Percentiles rank a stretch among this genome's conserved stretches.
Conservation (phyloP, 768 basidiomycete genomes). For the Psilocybe subaeruginosa region DNA sequence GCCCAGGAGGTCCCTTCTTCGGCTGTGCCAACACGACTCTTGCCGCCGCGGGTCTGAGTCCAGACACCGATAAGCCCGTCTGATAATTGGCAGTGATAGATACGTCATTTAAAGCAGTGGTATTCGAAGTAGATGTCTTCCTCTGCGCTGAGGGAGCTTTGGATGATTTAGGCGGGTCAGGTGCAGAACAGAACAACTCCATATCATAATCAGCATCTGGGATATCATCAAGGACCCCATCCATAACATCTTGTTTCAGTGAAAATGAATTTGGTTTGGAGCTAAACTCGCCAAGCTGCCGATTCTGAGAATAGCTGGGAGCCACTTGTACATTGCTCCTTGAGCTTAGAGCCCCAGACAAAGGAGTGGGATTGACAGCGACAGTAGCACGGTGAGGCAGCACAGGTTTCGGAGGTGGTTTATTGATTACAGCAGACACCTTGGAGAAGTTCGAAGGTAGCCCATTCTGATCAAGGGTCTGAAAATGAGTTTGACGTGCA, state of each 20-base stretch:
- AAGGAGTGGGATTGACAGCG: background rate
- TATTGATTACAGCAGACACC: background rate
- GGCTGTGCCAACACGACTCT: constrained; percentile 14
- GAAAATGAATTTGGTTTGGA: background rate
- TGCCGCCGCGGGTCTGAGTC: constrained; percentile 7
- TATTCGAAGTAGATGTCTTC: background rate
- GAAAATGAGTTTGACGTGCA: constrained; percentile 5
- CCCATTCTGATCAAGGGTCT: constrained; percentile 1
- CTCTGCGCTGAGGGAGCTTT: background rate
- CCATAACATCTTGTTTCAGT: background rate
- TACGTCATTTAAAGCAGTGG: background rate
- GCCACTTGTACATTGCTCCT: background rate
- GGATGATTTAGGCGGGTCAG: background rate
- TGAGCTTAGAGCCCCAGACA: background rate
- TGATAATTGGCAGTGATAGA: constrained; percentile 9
- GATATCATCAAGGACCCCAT: background rate
- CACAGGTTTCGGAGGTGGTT: background rate
- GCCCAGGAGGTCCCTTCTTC: constrained; percentile 3
- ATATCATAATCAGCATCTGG: background rate
- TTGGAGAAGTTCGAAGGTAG: constrained; percentile 3
- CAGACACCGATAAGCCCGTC: constrained; percentile 6
- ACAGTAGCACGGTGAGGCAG: background rate
- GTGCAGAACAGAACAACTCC: background rate
- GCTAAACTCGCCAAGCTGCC: constrained; percentile 11
- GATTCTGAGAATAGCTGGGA: constrained; percentile 6